Base-by-base conservation (phyloP, 495 filamentous ascomycete genomes). In the Penicillium turbatum region DNA sequence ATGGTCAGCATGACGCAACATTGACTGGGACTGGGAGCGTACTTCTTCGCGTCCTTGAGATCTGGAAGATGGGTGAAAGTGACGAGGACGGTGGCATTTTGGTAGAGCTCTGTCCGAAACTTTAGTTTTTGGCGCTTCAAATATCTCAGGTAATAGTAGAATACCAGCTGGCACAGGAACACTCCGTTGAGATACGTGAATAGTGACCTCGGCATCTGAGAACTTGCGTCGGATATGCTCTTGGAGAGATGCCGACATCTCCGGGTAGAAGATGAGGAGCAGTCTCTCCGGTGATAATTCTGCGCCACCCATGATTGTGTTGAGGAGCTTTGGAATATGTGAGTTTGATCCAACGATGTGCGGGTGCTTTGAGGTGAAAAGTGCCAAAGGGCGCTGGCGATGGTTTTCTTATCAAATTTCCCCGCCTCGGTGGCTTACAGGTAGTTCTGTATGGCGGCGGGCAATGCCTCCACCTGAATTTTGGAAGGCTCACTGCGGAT, bases 81-180 rank as follows among this genome's bases (percentile, higher is more conserved):
- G 36, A 82, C 67, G 10, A 90, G 72, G 19, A 90, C 72, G 2
- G 83, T 89, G n/a, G 78, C 81, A 40, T 82, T 72, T 40, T 79
- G 71, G 69, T 74, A 88, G 10, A 80, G 52, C 15, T 83, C 80
- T 64, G 42, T 19, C 10, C 6, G 0, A 15, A 24, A 19, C 30
- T 37, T 51, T 13, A 41, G 7, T 26, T 15, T 42, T 6, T 0
- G 2, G 21, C 3, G 24, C 31, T n/a, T 17, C 8, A 2, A 42
- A 34, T 2, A 27, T 30, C 24, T 5, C 10, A 31, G 3, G 9
- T n/a, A 6, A 19, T 1, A 11, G 2, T 48, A 27, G 16, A 54
- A 51, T 19, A 69, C 61, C 61, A 36, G 38, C 35, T 12, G 63
- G 58, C 12, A 60, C 52, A 9, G 43, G 45, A 12, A 29, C 27